phyloP scores from a whole-genome alignment of 2,329 filamentous ascomycete species.

The Cercospora sp. region DNA sequence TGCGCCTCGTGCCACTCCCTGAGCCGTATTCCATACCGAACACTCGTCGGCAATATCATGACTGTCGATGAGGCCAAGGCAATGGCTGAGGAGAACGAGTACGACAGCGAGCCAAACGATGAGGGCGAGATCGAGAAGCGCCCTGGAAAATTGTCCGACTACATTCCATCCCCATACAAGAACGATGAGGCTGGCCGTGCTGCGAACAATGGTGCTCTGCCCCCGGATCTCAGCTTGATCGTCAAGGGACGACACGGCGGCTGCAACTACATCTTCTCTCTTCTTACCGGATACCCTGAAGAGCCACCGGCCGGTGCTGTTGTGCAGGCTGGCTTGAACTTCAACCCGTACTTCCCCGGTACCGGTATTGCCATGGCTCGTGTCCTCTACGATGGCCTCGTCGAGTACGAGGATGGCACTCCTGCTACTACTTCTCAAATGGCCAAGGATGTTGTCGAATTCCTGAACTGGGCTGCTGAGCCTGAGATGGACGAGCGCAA shows the following conservation, averaged over 20 bases:
- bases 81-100: conserved; percentile 96
- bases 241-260: conserved; percentile 97
- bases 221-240: conserved; percentile 95
- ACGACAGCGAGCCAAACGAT: conserved; percentile 96
- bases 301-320: conserved; percentile 87
- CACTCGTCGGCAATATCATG: conserved; percentile 85
- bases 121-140: conserved; percentile 98
- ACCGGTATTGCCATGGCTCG: conserved; percentile 98
- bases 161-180: conserved; percentile 92
- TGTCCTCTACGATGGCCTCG: conserved; percentile 94
- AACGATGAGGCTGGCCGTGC: conserved; percentile 98
- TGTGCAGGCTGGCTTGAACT: conserved; percentile 90
- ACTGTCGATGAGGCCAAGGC: conserved; percentile 98
- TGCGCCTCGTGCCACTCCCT: conserved; percentile 98
- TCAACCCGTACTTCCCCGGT: conserved; percentile 99
- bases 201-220: conserved; percentile 96
- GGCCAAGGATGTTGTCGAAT: conserved; percentile 99
- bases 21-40: conserved; percentile 87
- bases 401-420: conserved; percentile 97
- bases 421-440: conserved; percentile 95
- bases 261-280: conserved; percentile 96
- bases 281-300: conserved; percentile 96
- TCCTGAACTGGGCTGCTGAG: conserved; percentile 98
- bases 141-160: conserved; percentile 96
- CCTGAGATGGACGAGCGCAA: conserved; percentile 99